These are phyloP conservation scores for Punica granatum DNA, from an alignment of 345 rosid genomes.

Conservation along the genomic window DNA sequence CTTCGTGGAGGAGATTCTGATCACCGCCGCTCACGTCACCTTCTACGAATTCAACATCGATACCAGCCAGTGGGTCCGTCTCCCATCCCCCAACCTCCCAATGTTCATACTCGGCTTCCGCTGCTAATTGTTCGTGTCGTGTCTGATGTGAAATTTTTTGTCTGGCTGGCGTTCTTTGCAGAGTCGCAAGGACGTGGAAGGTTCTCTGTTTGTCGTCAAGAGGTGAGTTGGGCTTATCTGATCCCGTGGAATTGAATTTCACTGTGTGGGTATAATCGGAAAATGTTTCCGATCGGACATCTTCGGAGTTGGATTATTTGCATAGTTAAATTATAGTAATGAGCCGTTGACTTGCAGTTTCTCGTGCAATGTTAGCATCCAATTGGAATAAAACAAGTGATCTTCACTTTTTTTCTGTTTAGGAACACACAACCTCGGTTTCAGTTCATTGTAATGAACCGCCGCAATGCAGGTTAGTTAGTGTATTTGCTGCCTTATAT, in stretches of 20 bases:
- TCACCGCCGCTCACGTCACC: conserved; percentile 94
- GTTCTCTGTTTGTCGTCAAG: conserved; percentile 90
- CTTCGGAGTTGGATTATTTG: not conserved
- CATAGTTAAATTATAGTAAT: not conserved
- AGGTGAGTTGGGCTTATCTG: conserved; percentile 28
- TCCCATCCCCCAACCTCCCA: not conserved
- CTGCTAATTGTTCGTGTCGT: not conserved
- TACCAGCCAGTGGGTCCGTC: conserved; percentile 67
- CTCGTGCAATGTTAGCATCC: not conserved
- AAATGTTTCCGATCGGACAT: not conserved
- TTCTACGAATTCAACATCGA: conserved; percentile 92
- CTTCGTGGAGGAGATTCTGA: conserved; percentile 75
- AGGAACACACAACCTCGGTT: conserved; percentile 90
- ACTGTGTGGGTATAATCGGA: not conserved
- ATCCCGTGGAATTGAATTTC: not conserved
- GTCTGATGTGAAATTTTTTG: not conserved
- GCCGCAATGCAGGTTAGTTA: conserved; percentile 83
- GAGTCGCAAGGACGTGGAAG: conserved; percentile 98
- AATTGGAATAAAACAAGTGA: not conserved
- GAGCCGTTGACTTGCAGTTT: not conserved
- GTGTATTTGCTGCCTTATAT: not conserved
- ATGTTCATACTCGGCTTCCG: no score
- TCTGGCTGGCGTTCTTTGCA: conserved; percentile 22
- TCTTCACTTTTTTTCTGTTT: conserved; percentile 11
- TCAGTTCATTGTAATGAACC: conserved; percentile 96